phyloP scores from a whole-genome alignment of 164 flowering plant species.

The Paratinospora sagittata region DNA sequence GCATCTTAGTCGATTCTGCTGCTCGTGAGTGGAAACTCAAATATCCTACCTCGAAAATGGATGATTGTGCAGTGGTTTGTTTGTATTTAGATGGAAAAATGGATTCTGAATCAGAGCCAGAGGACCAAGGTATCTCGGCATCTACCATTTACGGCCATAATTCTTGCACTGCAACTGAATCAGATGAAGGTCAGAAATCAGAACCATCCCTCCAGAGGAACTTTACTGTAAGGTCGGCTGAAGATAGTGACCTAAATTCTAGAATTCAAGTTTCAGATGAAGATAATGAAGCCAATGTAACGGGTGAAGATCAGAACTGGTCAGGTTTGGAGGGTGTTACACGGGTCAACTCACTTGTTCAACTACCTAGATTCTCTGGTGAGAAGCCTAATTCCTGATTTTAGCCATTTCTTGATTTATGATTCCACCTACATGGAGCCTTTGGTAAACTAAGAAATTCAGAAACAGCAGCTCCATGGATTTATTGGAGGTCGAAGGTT shows the following conservation, averaged over 20 bases:
- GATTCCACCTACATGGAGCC: background rate
- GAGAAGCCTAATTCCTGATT: constrained; percentile 43
- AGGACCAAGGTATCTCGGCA: constrained; percentile 54
- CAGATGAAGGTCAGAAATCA: constrained; percentile 60
- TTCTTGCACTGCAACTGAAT: constrained; percentile 54
- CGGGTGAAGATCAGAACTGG: constrained; percentile 71
- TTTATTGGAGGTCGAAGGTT: background rate
- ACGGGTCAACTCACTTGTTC: constrained; percentile 80
- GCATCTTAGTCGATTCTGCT: constrained; percentile 70
- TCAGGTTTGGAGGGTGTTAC: constrained; percentile 88
- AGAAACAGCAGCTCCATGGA: background rate
- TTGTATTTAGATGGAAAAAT: constrained; percentile 72
- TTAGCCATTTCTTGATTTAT: background rate
- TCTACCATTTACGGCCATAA: constrained; percentile 54
- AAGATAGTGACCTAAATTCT: constrained; percentile 33
- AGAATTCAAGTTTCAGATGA: constrained; percentile 26
- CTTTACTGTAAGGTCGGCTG: constrained; percentile 61
- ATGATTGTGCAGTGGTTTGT: constrained; percentile 93
- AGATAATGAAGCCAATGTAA: constrained; percentile 24
- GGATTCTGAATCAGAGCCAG: constrained; percentile 75
- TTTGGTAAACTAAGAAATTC: background rate
- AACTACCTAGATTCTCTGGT: constrained; percentile 85
- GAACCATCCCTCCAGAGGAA: constrained; percentile 73
- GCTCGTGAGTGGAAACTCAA: constrained; percentile 84
- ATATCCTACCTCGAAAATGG: constrained; percentile 93